phyloP scores from a whole-genome alignment of 2,329 filamentous ascomycete genomes.

The Sporothrix globosa region DNA sequence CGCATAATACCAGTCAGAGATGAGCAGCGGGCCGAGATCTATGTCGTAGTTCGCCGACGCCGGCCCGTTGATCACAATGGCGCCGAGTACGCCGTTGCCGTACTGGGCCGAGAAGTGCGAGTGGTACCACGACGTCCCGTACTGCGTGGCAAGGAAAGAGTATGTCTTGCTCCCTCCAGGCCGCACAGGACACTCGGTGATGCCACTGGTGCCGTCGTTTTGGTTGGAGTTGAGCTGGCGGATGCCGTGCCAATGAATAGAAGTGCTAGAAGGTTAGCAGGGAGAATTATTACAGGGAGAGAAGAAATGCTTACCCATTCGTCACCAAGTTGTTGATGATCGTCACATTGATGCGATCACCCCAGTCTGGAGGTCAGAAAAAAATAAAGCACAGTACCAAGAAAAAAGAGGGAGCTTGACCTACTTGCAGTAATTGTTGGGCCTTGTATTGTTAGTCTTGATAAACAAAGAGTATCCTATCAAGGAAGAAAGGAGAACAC shows the following conservation, averaged over 20 bases:
- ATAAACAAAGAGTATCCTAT: background rate
- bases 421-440: slow-evolving; percentile 5
- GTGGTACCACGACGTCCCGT: slow-evolving; percentile 51
- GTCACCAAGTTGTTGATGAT: slow-evolving; percentile 64
- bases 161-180: slow-evolving; percentile 44
- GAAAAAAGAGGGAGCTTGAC: background rate
- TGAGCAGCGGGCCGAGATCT: slow-evolving; percentile 55
- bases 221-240: slow-evolving; percentile 49
- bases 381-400: background rate
- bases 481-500: background rate
- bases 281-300: slow-evolving; percentile 44
- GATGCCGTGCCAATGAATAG: slow-evolving; percentile 55
- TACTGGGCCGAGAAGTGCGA: slow-evolving; percentile 54
- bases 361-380: slow-evolving; percentile 47
- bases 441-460: background rate
- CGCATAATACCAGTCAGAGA: slow-evolving; percentile 60
- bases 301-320: slow-evolving; percentile 52
- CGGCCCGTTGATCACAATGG: slow-evolving; percentile 53
- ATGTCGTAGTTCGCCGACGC: slow-evolving; percentile 50
- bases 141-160: slow-evolving; percentile 45
- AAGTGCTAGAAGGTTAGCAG: slow-evolving; percentile 49
- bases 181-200: slow-evolving; percentile 50
- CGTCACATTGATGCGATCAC: slow-evolving; percentile 59
- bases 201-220: slow-evolving; percentile 50
- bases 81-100: slow-evolving; percentile 54